Conservation (phyloP, 2,329 filamentous ascomycete genomes). For the Knufia fluminis region DNA sequence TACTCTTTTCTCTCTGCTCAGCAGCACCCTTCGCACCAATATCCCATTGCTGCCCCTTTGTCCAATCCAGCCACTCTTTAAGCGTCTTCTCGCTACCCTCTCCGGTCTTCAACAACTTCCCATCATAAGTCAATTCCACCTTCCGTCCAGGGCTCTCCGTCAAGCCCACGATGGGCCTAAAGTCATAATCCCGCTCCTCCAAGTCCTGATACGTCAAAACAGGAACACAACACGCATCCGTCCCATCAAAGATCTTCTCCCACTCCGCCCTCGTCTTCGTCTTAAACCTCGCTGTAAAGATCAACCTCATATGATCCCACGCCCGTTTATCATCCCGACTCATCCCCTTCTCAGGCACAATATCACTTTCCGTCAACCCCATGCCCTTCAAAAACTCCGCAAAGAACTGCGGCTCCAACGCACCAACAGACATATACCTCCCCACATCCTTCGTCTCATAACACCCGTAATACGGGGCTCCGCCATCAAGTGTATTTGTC, state of each 20-base stretch:
- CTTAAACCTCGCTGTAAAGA: conserved; percentile 58
- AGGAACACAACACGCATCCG: conserved; percentile 87
- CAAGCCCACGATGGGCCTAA: conserved; percentile 43
- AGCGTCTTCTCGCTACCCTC: conserved; percentile 63
- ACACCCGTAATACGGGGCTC: conserved; percentile 79
- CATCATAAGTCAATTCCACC: conserved; percentile 56
- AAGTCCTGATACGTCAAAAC: conserved; percentile 69
- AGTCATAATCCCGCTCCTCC: conserved; percentile 45
- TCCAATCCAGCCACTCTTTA: conserved; percentile 68
- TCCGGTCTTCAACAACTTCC: conserved; percentile 52
- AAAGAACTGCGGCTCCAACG: conserved; percentile 83
- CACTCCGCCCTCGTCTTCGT: conserved; percentile 65
- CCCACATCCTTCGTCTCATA: conserved; percentile 71
- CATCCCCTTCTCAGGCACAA: conserved; percentile 32
- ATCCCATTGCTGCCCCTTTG: conserved; percentile 60
- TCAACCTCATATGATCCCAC: conserved; percentile 58
- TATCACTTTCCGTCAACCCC: conserved; percentile 41
- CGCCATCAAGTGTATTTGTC: conserved; percentile 70
- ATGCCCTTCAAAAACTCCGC: conserved; percentile 57
- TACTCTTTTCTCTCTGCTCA: conserved; percentile 36
- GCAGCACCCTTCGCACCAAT: conserved; percentile 51
- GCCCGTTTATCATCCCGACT: conserved; percentile 51
- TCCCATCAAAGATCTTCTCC: conserved; percentile 79
- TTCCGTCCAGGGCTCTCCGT: conserved; percentile 59
- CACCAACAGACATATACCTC: conserved; percentile 76